Base-by-base conservation (phyloP, 805 yeast species). In the Monosporozyma yasuniensis region DNA sequence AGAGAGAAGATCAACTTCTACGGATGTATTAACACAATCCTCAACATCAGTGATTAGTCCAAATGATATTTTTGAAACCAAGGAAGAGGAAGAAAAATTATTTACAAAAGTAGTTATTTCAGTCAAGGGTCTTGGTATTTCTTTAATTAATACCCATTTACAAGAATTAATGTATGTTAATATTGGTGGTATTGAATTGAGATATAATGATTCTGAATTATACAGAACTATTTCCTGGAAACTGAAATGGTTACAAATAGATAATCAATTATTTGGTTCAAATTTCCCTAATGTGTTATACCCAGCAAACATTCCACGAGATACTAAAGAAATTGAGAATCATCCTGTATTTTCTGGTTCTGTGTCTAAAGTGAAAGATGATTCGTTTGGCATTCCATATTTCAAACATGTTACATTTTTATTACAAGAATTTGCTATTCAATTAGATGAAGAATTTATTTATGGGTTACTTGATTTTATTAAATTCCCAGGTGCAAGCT, bases 331-430 rank as follows among this genome's bases (percentile, higher is more conserved):
- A 59, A 79, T 89, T 79, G 84, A 82, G 50, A 81, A 76, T 47
- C 98, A 91, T 64, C 99, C 99, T 0, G 81, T 96, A 0, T 78
- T 93, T 55, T 87, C 96, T 1, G 91, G 86, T 0, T 82, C 97
- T 0, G 65, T 89, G 1, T 84, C 96, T 9, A 77, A 81, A 51
- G 84, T 91, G 21, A 87, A 87, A 56, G 99, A 90, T 67, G 89
- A 87, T 48, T 73, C 86, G 4, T 96, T 90, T 63, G 99, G 99
- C 19, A 91, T 95, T 14, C 69, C 80, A 12, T 90, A 84, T 63
- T 82, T 91, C 63, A 95, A 95, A 65, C 89, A 88, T 67, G 96
- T 96, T 0, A 91, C 99, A 0, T 63, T 87, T 1, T 70, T 95
- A 50, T 67, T 93, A 46, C 99, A 93, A 67, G 97, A 91, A 61